Conservation (phyloP, 495 filamentous ascomycete species). For the Annulohypoxylon moriforme region DNA sequence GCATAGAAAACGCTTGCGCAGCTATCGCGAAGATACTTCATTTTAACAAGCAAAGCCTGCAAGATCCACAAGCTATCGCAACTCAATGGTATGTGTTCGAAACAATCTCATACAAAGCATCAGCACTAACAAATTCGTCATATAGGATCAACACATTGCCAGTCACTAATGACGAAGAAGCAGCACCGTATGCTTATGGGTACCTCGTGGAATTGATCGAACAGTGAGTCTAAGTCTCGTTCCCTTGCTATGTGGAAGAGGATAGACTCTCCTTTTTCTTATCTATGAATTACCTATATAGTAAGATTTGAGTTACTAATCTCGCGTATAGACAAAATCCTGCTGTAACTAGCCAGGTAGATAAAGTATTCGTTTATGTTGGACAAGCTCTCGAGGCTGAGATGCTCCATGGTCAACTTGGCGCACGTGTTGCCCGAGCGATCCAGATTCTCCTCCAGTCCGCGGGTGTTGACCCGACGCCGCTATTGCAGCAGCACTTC, state of each 20-base stretch:
- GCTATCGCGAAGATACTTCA: conserved; percentile 97
- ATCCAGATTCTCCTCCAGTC: conserved; percentile 77
- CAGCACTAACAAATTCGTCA: conserved; percentile 8
- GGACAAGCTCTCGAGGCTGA: conserved; percentile 89
- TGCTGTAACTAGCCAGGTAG: conserved; percentile 76
- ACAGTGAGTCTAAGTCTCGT: conserved; percentile 73
- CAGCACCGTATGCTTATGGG: conserved; percentile 94
- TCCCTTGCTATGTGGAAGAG: not conserved
- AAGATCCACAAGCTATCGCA: conserved; percentile 76
- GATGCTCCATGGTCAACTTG: conserved; percentile 85
- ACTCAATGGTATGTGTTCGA: conserved; percentile 69
- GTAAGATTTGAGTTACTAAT: conserved; percentile 6
- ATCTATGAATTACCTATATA: not conserved
- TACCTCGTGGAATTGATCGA: conserved; percentile 93
- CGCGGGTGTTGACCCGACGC: conserved; percentile 75
- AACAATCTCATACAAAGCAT: not conserved
- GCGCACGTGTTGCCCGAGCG: conserved; percentile 74
- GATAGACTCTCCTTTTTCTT: too few relatives aligned
- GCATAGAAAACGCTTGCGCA: conserved; percentile 88
- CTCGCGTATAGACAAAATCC: conserved; percentile 78
- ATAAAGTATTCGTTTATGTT: conserved; percentile 83
- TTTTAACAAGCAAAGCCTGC: conserved; percentile 80
- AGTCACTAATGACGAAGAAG: conserved; percentile 95
- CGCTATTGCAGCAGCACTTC: conserved; percentile 72
- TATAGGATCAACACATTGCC: conserved; percentile 79